Conservation (phyloP, 2,329 filamentous ascomycete genomes). For the Nigrograna mackinnonii region DNA sequence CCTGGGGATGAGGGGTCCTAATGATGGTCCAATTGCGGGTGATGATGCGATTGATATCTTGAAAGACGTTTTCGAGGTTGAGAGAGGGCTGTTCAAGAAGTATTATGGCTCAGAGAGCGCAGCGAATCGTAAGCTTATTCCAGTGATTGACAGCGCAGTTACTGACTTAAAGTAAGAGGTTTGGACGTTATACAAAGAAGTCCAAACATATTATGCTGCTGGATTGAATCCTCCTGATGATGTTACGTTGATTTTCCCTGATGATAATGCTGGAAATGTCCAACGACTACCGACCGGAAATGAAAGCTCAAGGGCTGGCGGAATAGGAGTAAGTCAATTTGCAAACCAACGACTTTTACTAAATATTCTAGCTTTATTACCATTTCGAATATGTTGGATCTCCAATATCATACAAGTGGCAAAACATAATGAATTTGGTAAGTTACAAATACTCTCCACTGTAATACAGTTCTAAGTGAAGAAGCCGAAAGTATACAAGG, state of each 20-base stretch:
- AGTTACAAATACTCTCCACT: background rate
- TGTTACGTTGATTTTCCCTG: constrained; percentile 18
- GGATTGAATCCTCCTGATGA: constrained; percentile 17
- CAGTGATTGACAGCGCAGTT: background rate
- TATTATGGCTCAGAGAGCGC: constrained; percentile 9
- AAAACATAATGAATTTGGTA: constrained; percentile 15
- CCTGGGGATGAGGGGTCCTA: constrained; percentile 16
- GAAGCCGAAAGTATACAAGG: constrained; percentile 14
- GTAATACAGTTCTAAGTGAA: background rate
- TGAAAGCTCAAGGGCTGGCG: constrained; percentile 11
- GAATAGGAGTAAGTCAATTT: constrained; percentile 16
- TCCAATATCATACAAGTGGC: constrained; percentile 20
- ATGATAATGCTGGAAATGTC: constrained; percentile 22
- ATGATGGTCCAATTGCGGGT: constrained; percentile 9
- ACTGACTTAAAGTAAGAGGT: constrained; percentile 9
- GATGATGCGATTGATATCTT: constrained; percentile 12
- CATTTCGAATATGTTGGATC: constrained; percentile 23
- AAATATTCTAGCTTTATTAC: too few relatives aligned
- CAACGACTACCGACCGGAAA: constrained; percentile 17
- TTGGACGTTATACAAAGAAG: constrained; percentile 23
- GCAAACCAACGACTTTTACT: too few relatives aligned
- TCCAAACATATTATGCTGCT: constrained; percentile 17
- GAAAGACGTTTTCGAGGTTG: constrained; percentile 15
- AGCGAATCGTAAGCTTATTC: constrained; percentile 11
- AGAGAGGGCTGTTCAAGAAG: constrained; percentile 12